Base-by-base conservation (phyloP, 164 flowering plant species). In the Chimonanthus salicifolius region DNA sequence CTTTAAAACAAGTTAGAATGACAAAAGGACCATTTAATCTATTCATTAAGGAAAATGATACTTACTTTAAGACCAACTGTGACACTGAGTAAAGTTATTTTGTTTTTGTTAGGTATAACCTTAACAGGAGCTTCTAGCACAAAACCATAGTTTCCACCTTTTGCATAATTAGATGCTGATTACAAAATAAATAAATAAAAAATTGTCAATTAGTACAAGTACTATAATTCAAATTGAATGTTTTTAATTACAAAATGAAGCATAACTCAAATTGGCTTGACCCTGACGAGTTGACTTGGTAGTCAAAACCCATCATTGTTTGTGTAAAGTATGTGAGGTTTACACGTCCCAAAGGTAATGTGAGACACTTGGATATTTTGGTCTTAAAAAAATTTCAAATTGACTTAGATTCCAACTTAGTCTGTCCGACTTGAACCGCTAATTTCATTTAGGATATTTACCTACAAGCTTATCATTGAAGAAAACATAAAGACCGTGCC, bases 81-180 rank as follows among this genome's bases (percentile, higher is more conserved):
- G 0, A 76, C 89, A 71, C 92, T 91, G 2, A 91, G 89, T 49
- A 91, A 51, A 1, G 88, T 6, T 1, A 93, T 84, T n/a, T 76
- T 47, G 69, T 91, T 93, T 6, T 58, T 77, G 2, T 90, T 91
- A 0, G 76, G 74, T 0, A 78, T 84, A 46, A 89, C 20, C 10
- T 70, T 78, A 2, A 90, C 71, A 0, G 71, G 63, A 7, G 74
- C 74, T 80, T 88, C 87, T 51, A 51, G 13, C 58, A 51, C 58
- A 13, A 51, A 51, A 51, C 11, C 11, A 13, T 51, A 51, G 8
- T 9, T 51, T 50, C 58, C 58, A 9, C 11, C 58, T 51, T 51
- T 10, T 51, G 4, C 15, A 51, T 51, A 51, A 51, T 51, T 15
- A 15, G 13, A 51, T 10, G 3, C 58, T 51, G 13, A 0, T 51